A percentile compares a stretch with the other conserved stretches of the same genome.
These are phyloP conservation scores for Chara braunii DNA, from an alignment of 139 green algal genomes.

Conservation along the genomic window DNA sequence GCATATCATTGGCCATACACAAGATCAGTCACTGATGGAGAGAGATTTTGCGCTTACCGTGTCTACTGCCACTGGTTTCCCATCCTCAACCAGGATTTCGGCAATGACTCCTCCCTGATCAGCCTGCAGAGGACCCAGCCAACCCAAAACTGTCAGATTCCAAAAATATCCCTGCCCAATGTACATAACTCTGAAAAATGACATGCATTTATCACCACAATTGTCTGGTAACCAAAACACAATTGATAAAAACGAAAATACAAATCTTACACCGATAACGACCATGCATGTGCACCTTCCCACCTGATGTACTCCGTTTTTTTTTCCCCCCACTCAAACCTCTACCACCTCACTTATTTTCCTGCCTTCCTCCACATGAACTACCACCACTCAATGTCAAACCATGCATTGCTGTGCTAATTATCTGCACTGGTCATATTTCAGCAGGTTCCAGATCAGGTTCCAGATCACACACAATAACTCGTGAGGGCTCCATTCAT, in stretches of 20 bases:
- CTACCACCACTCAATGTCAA: too few species aligned
- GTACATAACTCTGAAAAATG: background rate
- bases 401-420: too few species aligned
- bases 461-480: too few species aligned
- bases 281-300: constrained; percentile 12
- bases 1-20: too few species aligned
- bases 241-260: constrained; percentile 17
- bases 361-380: too few species aligned
- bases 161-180: background rate
- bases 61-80: constrained; percentile 50
- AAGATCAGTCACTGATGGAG: too few species aligned
- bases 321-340: too few species aligned
- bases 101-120: constrained; percentile 69
- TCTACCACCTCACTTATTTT: too few species aligned
- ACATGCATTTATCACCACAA: constrained; percentile 4
- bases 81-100: constrained; percentile 71
- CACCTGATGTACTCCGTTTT: background rate
- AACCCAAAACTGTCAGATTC: background rate
- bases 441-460: too few species aligned
- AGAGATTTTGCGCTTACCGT: too few species aligned
- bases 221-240: background rate
- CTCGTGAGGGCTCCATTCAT: too few species aligned
- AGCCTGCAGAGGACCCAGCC: constrained; percentile 47
- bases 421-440: too few species aligned
- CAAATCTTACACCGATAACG: constrained; percentile 1